Evolutionary conservation across 2,329 filamentous ascomycete genomes (phyloP).

Genomic region (Nothophoma quercina): DNA sequence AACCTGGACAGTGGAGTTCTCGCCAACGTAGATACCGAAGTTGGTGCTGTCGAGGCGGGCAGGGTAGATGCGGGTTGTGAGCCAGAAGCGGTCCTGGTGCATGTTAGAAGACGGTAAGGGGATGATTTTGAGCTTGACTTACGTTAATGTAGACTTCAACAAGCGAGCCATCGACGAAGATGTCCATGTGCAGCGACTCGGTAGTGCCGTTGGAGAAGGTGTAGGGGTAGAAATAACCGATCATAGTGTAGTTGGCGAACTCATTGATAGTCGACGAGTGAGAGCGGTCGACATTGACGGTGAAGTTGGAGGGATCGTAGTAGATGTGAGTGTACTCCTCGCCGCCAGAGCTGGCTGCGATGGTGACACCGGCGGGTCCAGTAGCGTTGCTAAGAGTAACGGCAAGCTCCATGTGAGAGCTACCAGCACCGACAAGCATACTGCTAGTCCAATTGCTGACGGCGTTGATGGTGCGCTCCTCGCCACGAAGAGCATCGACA

Average conservation of each 20-base stretch:
- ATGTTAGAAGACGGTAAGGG: conserved; percentile 6
- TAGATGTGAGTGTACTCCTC: conserved; percentile 56
- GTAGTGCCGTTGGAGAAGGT: conserved; percentile 43
- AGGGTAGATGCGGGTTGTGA: conserved; percentile 57
- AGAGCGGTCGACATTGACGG: conserved; percentile 55
- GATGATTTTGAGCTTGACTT: conserved; percentile 12
- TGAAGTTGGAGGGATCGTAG: conserved; percentile 56
- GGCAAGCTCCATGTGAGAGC: conserved; percentile 52
- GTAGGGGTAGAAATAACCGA: conserved; percentile 58
- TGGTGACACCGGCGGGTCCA: conserved; percentile 52
- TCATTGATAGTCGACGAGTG: conserved; percentile 53
- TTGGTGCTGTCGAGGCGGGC: conserved; percentile 53
- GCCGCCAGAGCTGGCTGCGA: conserved; percentile 53
- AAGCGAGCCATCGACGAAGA: conserved; percentile 58
- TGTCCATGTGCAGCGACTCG: conserved; percentile 53
- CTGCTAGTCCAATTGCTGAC: conserved; percentile 27
- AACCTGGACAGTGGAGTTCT: conserved; percentile 47
- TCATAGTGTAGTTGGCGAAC: conserved; percentile 54
- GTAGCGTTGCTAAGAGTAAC: conserved; percentile 50
- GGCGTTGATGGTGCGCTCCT: conserved; percentile 28
- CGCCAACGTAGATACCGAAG: conserved; percentile 52
- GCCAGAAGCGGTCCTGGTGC: conserved; percentile 47
- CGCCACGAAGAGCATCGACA: conserved; percentile 49
- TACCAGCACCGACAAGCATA: conserved; percentile 38
- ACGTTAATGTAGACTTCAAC: conserved; percentile 58